A percentile compares a stretch with the other conserved stretches of the same genome.
phyloP scores from a whole-genome alignment of 352 stramenopile species.

The Phytophthora idaei region DNA sequence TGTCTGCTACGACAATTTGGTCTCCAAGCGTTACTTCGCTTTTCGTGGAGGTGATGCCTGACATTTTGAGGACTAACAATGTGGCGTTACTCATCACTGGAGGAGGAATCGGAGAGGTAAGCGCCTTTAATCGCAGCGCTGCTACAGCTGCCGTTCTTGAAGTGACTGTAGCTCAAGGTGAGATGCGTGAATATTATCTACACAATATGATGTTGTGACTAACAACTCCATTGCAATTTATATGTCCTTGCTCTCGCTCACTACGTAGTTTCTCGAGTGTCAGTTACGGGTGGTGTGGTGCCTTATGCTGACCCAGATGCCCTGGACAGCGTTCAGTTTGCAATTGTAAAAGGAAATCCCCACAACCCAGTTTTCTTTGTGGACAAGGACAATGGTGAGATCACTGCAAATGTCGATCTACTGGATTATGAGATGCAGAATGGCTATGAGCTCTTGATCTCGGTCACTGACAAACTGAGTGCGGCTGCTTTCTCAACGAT shows the following conservation, averaged over 20 bases:
- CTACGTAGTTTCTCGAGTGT: conserved; percentile 17
- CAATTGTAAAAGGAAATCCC: conserved; percentile 19
- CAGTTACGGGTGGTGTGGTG: conserved; percentile 13
- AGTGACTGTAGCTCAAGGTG: conserved; percentile 50
- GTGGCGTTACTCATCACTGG: conserved; percentile 44
- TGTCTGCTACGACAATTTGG: conserved; percentile 27
- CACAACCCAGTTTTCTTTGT: conserved; percentile 27
- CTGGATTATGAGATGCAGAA: conserved; percentile 26
- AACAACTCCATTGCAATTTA: neutral
- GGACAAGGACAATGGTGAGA: conserved; percentile 21
- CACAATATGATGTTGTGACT: neutral
- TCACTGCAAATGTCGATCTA: conserved; percentile 27
- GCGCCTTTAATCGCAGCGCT: conserved; percentile 41
- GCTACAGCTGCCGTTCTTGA: conserved; percentile 37
- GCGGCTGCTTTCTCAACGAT: conserved; percentile 17
- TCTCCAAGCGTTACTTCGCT: conserved; percentile 41
- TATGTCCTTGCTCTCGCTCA: neutral
- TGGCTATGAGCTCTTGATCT: conserved; percentile 21
- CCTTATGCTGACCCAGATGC: conserved; percentile 27
- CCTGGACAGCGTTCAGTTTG: conserved; percentile 21
- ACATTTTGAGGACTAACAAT: conserved; percentile 3
- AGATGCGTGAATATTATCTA: neutral
- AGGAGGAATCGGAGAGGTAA: conserved; percentile 55
- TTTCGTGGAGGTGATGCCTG: conserved; percentile 10
- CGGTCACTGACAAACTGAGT: conserved; percentile 22